Percentiles rank a stretch among this genome's conserved stretches.
Conservation (phyloP, 208 protist species). For the Trypanosoma cruzi region DNA sequence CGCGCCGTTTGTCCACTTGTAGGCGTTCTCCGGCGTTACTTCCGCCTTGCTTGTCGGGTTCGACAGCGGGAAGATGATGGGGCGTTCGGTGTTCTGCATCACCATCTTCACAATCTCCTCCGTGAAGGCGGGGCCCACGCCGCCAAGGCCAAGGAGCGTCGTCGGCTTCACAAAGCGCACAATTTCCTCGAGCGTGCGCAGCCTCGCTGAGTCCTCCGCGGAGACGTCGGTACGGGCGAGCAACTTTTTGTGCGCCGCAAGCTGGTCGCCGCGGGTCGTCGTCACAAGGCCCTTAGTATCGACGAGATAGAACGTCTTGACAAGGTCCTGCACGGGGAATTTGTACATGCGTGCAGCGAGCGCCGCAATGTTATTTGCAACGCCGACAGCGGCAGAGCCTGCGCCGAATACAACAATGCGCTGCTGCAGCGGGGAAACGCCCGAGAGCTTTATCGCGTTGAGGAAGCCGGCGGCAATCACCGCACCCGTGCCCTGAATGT, state of each 20-base stretch:
- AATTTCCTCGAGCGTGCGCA: slow-evolving; percentile 64
- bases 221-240: slow-evolving; percentile 86
- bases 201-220: slow-evolving; percentile 53
- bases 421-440: slow-evolving; percentile 38
- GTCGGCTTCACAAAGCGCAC: slow-evolving; percentile 95
- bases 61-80: slow-evolving; percentile 97
- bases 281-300: slow-evolving; percentile 93
- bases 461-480: slow-evolving; percentile 94
- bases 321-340: slow-evolving; percentile 71
- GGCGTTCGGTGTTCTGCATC: slow-evolving; percentile 70
- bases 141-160: slow-evolving; percentile 94
- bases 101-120: slow-evolving; percentile 92
- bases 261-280: slow-evolving; percentile 77
- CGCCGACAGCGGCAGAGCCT: slow-evolving; percentile 93
- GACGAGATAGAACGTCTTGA: slow-evolving; percentile 88
- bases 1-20: slow-evolving; percentile 92
- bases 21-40: slow-evolving; percentile 93
- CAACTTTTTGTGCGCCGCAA: slow-evolving; percentile 85
- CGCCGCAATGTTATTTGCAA: slow-evolving; percentile 92
- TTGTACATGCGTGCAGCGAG: slow-evolving; percentile 66
- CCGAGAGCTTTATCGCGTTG: slow-evolving; percentile 71
- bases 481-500: slow-evolving; percentile 97
- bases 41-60: slow-evolving; percentile 94
- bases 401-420: slow-evolving; percentile 93
- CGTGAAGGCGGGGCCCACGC: slow-evolving; percentile 93